Base-by-base conservation (phyloP, 2,329 filamentous ascomycete species). In the Harringtonia lauricola region DNA sequence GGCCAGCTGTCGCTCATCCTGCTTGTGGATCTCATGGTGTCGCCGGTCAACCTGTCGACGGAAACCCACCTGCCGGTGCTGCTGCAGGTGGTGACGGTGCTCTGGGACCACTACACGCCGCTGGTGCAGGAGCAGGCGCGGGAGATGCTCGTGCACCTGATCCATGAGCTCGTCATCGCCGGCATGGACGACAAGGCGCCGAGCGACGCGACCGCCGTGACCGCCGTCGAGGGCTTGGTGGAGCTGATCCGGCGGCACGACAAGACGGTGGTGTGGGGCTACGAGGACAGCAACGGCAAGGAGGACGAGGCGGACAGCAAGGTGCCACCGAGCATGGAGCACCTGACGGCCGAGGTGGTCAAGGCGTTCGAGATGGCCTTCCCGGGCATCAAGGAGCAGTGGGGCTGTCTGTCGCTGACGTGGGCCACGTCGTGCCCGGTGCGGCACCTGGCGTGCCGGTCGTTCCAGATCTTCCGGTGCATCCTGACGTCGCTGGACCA, bases 401-500 rank as follows among this genome's bases (percentile, higher is more conserved):
- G 90, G 90, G 87, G 84, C 8, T 85, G 86, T 50, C 74, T 94
- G 28, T 90, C 90, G 0, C 67, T 98, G 49, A 88, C 83, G 12
- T 98, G 92, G 92, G 94, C 92, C 10, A 96, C 92, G 0, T 95
- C 89, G 4, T 98, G 94, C 58, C 87, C 92, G 0, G 94, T 98
- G 6, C 74, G 90, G 39, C 92, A 98, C 64, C 70, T 98, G 41
- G 92, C 92, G 2, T 98, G 94, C 58, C 82, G 92, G 24, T 98
- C 94, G 0, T 96, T 98, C 63, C 94, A 98, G 58, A 83, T 98
- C 12, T 98, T 95, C 65, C 77, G 92, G 28, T 96, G 90, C 58
- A 89, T 96, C 43, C 76, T 94, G 24, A 94, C 86, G 15, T 87
- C 85, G 1, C 67, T 96, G 19, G 90, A 98, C 57, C 88, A 94